Conservation (phyloP, 768 basidiomycete species). For the Lactarius akahatsu region DNA sequence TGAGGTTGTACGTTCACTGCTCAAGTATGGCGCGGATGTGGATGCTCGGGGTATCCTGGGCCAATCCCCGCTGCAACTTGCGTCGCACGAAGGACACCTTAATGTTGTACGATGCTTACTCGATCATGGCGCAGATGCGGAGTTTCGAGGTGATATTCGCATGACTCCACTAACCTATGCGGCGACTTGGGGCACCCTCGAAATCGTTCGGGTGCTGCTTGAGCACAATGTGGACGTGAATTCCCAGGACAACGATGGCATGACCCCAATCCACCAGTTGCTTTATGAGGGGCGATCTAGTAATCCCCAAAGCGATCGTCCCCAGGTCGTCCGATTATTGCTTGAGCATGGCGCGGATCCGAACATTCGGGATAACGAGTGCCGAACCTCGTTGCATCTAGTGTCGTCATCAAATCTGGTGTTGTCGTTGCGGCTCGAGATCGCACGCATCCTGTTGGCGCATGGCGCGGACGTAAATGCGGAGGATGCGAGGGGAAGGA, state of each 20-base stretch:
- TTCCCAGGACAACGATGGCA: fast-evolving
- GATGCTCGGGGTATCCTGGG: too few relatives aligned
- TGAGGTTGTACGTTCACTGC: too few relatives aligned
- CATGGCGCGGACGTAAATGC: neutral
- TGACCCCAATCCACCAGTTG: neutral
- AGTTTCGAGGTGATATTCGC: too few relatives aligned
- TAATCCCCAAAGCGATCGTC: neutral
- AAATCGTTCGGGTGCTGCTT: neutral
- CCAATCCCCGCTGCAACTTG: too few relatives aligned
- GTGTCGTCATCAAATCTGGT: neutral
- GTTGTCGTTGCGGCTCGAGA: neutral
- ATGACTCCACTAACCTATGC: too few relatives aligned
- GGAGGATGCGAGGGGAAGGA: neutral
- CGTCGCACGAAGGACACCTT: too few relatives aligned
- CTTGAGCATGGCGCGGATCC: neutral
- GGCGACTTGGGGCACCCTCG: too few relatives aligned
- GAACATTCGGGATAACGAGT: neutral
- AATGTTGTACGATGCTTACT: too few relatives aligned
- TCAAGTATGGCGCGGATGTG: too few relatives aligned
- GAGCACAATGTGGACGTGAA: neutral
- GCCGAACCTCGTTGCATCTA: neutral
- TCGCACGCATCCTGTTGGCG: neutral
- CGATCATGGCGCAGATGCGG: too few relatives aligned
- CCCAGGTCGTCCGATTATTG: neutral
- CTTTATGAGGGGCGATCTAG: neutral